Base-by-base conservation (phyloP, 2,329 filamentous ascomycete species). In the Cladorrhinum sp. region DNA sequence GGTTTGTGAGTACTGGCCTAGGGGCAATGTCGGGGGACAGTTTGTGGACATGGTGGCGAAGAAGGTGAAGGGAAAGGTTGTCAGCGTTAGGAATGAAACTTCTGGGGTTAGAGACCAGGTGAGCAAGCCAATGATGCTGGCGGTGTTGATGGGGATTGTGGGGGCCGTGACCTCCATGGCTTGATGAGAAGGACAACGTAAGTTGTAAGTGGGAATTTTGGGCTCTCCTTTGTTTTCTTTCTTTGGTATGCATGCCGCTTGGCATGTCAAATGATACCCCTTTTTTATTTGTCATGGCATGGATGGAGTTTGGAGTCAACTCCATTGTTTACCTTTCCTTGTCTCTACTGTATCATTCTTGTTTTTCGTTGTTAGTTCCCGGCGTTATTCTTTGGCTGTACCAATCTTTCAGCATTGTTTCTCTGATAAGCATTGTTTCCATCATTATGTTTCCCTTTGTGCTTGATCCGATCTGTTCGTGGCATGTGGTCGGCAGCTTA, bases 1-100 rank as follows among this genome's bases (percentile, higher is more conserved):
- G 0, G 86, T 86, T 23, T 91, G 88, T 66, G 86, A 90, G 74
- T 91, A 90, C 73, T 87, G 79, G 76, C 87, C 88, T 1, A 72
- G 79, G 1, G 88, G 88, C 0, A 91, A 91, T 68, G 76, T 90
- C 0, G 69, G 79, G 1, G 84, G 81, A 0, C 70, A 77, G 64
- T 86, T 82, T 61, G 74, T 70, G 36, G 74, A 79, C n/a, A 72
- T 78, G 72, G 79, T 84, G 16, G 52, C n/a, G 58, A 70, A 68
- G 65, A 70, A 73, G 66, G 65, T 73, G 57, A 71, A 72, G 53
- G 70, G 67, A 9, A 26, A 23, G 18, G 49, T 49, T 18, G 28
- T 46, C 14, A 20, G 7, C n/a, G 42, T 20, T 8, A 46, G 42
- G 12, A 57, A 23, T 9, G 1, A 28, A 42, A 14, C 16, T n/a